These are phyloP conservation scores for Venustampulla echinocandica DNA, from an alignment of 495 filamentous ascomycete genomes.

Conservation along the genomic window DNA sequence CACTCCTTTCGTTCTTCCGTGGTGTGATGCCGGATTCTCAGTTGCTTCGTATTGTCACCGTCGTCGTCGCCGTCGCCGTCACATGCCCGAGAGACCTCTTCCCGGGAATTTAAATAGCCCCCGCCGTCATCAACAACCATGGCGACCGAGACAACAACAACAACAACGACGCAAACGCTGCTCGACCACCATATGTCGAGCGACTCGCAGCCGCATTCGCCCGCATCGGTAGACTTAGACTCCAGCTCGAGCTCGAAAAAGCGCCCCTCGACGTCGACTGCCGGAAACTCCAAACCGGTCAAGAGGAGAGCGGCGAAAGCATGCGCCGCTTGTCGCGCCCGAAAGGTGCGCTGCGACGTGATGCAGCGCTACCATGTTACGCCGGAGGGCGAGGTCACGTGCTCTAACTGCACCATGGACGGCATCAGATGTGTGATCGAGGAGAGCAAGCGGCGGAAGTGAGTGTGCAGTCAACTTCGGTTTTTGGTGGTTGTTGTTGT, in stretches of 20 bases:
- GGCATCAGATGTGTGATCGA: constrained; percentile 82
- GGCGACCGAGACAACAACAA: not conserved
- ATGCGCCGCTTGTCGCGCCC: constrained; percentile 74
- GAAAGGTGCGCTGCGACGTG: constrained; percentile 93
- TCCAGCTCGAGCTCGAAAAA: constrained; percentile 13
- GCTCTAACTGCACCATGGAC: constrained; percentile 83
- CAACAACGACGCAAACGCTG: not conserved
- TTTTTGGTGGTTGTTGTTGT: not conserved
- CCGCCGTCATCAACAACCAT: constrained; percentile 1
- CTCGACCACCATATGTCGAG: constrained; percentile 2
- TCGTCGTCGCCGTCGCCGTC: not conserved
- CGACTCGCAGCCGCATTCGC: constrained; percentile 8
- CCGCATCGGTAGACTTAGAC: too few species aligned
- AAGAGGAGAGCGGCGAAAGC: constrained; percentile 83
- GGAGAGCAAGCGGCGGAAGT: constrained; percentile 87
- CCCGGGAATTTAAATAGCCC: not conserved
- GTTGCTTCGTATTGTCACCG: too few species aligned
- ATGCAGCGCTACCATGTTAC: constrained; percentile 34
- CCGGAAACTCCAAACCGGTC: constrained; percentile 40
- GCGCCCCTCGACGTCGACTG: constrained; percentile 1
- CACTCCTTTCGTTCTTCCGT: too few species aligned
- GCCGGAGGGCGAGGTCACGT: constrained; percentile 67
- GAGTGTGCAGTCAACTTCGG: constrained; percentile 26
- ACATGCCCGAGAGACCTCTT: too few species aligned
- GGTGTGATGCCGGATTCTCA: too few species aligned